phyloP scores from a whole-genome alignment of 1,284 basidiomycete species.

The Psilocybe mexicana region DNA sequence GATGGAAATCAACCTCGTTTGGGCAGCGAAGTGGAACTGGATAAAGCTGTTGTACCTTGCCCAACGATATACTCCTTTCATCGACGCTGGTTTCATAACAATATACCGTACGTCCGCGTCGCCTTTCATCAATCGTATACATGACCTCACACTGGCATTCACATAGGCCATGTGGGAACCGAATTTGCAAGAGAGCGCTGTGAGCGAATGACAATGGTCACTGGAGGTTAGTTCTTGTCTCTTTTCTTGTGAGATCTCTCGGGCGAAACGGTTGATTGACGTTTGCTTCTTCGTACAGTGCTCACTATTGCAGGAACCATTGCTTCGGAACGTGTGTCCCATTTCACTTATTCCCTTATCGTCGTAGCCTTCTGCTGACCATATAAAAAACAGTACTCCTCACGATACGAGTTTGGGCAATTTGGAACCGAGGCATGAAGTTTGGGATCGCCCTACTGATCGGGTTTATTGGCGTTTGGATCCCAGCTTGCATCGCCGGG shows the following conservation, averaged over 20 bases:
- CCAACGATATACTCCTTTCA: slow-evolving; percentile 3
- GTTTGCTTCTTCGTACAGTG: not conserved
- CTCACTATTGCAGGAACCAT: slow-evolving; percentile 1
- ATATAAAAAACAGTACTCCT: not conserved
- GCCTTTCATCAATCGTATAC: not conserved
- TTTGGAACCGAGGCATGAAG: not conserved
- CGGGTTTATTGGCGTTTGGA: not conserved
- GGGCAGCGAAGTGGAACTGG: not conserved
- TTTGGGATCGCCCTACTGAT: not conserved
- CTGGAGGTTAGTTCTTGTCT: not conserved
- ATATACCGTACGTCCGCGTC: not conserved
- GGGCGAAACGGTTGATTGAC: not conserved
- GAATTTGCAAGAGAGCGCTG: not conserved
- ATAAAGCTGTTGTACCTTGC: not conserved
- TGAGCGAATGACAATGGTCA: not conserved
- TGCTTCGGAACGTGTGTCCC: slow-evolving; percentile 2
- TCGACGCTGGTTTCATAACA: not conserved
- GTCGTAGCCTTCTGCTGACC: no score
- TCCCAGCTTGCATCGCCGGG: not conserved
- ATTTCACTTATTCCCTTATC: no score
- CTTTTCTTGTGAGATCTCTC: not conserved
- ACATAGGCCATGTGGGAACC: not conserved
- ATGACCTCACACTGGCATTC: not conserved
- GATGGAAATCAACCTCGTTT: slow-evolving; percentile 3
- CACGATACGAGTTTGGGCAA: slow-evolving; percentile 8